These are phyloP conservation scores for Binderoboletus segoi DNA, from an alignment of 1,284 basidiomycete species.

Conservation along the genomic window DNA sequence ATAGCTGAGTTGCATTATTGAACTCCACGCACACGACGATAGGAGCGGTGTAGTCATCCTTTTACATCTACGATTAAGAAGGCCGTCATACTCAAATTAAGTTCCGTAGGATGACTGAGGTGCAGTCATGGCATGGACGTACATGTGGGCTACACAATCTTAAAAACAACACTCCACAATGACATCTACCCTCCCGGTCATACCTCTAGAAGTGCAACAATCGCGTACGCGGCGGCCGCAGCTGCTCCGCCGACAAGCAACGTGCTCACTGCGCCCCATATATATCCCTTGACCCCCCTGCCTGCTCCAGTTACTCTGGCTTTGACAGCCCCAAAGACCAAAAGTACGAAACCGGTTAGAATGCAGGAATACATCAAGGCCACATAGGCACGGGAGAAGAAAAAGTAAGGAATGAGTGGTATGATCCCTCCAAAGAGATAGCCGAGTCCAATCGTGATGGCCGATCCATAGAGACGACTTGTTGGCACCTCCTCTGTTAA, in stretches of 20 bases:
- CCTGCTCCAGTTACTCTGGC: conserved; percentile 87
- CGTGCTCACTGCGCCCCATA: conserved; percentile 91
- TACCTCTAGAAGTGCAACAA: conserved; percentile 77
- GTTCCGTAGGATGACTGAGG: not conserved
- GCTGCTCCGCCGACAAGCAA: conserved; percentile 88
- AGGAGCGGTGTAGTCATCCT: no score
- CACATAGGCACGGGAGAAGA: conserved; percentile 64
- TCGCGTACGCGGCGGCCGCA: conserved; percentile 85
- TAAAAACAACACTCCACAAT: no score
- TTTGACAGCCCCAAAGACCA: conserved; percentile 90
- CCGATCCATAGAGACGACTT: conserved; percentile 74
- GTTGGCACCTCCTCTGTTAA: conserved; percentile 78
- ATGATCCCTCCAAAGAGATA: conserved; percentile 88
- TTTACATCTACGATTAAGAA: not conserved
- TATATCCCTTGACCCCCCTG: conserved; percentile 52
- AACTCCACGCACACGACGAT: not conserved
- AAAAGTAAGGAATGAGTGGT: conserved; percentile 91
- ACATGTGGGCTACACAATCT: no score
- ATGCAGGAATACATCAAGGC: conserved; percentile 76
- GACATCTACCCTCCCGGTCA: not conserved
- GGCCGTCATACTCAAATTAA: not conserved
- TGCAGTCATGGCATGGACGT: conserved; percentile 7
- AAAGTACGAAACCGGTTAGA: conserved; percentile 81
- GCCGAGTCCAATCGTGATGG: conserved; percentile 89
- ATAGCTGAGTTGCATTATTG: not conserved